Evolutionary conservation across 257 asterid species (phyloP), one percentile per base, ranked within the genome.

Genomic region (Eucommia ulmoides): DNA sequence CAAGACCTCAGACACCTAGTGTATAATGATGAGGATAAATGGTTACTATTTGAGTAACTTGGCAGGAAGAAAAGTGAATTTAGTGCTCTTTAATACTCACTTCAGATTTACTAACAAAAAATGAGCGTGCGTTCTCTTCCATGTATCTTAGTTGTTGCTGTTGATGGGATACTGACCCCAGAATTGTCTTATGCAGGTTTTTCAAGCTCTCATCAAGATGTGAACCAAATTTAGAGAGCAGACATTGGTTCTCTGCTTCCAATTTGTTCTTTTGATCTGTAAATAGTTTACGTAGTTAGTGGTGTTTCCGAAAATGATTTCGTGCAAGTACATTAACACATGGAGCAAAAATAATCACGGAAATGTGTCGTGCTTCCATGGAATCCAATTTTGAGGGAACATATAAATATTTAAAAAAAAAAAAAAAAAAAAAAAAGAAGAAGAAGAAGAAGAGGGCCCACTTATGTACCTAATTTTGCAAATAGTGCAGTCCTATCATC

Each of bases 221-320:
- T 50, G 62, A 72, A 53, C 83, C 93, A 64, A 85, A 82, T 38
- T 62, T 52, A 41, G 51, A 70, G 20, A 85, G 83, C 60, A 79
- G 56, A 62, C 54, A 67, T 60, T 67, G 93, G 64, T 85, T 85
- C 17, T 77, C 74, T 51, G 60, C 67, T 61, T 82, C 93, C 61
- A 85, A n/a, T 56, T 68, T 77, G 57, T 79, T 82, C 69, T 85
- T 85, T 29, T 68, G 64, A 68, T 79, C 95, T 85, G 88, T 63
- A 60, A 65, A 56, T 22, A 42, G 19, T 16, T 29, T 29, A 16
- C 20, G 19, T 1, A 16, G 16, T 42, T 16, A 2, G 19, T 42
- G 11, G n/a, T 2, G 19, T 41, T 41, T 3, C 20, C 8, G 20
- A 6, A 42, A 38, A 42, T 42, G 48, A 10, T 6, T 18, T 42